Evolutionary conservation across 2,329 filamentous ascomycete genomes (phyloP), one percentile per base, ranked within the genome.

Genomic region (Penicillium sp.): DNA sequence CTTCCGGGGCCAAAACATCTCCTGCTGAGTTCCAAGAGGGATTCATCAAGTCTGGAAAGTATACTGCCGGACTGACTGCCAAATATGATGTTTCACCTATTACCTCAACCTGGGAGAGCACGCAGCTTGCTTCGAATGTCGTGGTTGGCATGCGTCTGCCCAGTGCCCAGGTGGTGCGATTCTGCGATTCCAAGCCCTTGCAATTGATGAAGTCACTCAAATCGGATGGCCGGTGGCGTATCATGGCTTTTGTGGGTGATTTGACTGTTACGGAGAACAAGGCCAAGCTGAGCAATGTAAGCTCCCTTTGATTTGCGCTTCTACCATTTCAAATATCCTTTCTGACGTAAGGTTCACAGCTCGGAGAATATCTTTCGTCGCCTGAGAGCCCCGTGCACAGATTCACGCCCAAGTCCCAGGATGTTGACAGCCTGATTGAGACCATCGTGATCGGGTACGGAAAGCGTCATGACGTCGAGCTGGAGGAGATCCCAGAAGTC

Each of bases 21-120:
- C 73, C 78, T 0, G 79, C 82, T 2, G 76, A 83, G 38, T 87
- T 89, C 65, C 79, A 80, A 6, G 78, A 85, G 48, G 80, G 82
- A n/a, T 88, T 89, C 58, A 76, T 85, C 48, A 80, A 84, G 69
- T 80, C 84, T 1, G 85, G 83, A 0, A 75, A 81, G 57, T 89
- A 86, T 66, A 89, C 82, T 0, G 86, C 87, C 1, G 87, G 87
- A 0, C 77, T 87, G 59, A 85, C 82, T 0, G 80, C 82, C 0
- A 76, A 75, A 54, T 89, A 90, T 65, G 78, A 80, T 2, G 76
- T 79, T 26, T 86, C 83, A 0, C 58, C 69, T 0, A 77, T 87
- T 7, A 83, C 81, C 0, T 75, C 75, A 11, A 65, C 69, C 13
- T 63, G 68, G 10, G 66, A 78, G 37, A 71, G 64, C 0, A 66